Evolutionary conservation across 371 early-diverging fungal species (phyloP).

Genomic region (Apophysomyces trapeziformis): DNA sequence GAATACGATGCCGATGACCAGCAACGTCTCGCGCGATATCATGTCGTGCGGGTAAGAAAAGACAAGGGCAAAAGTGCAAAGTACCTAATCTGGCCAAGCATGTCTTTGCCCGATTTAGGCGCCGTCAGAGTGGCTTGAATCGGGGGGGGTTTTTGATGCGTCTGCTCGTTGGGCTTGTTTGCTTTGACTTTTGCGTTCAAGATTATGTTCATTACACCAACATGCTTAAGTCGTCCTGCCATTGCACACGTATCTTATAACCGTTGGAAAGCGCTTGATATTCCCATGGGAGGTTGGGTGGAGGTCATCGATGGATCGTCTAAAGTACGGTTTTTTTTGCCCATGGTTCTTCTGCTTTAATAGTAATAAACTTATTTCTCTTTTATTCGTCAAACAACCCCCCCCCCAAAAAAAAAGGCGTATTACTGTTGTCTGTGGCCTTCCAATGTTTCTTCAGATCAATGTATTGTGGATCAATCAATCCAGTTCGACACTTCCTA

Average conservation of each 20-base stretch:
- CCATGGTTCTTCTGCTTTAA: not conserved
- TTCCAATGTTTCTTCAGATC: conserved; percentile 20
- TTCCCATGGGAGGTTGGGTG: conserved; percentile 30
- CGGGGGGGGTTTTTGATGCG: not conserved
- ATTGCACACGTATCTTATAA: conserved; percentile 29
- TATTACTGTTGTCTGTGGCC: conserved; percentile 44
- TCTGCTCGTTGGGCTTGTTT: not conserved
- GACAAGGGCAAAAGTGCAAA: not conserved
- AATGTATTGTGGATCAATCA: conserved; percentile 19
- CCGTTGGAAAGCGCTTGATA: conserved; percentile 13
- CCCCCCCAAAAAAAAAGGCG: conserved; percentile 1
- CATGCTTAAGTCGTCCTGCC: conserved; percentile 22
- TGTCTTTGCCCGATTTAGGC: not conserved
- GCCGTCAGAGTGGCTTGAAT: not conserved
- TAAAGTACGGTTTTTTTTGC: conserved; percentile 1
- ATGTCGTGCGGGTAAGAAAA: conserved; percentile 21
- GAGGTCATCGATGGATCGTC: conserved; percentile 18
- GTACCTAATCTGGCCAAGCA: no score
- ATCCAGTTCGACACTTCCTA: conserved; percentile 6
- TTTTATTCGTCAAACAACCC: no score
- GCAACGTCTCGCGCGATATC: conserved; percentile 56
- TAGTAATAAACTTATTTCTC: not conserved
- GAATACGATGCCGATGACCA: conserved; percentile 86
- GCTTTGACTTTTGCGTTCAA: not conserved
- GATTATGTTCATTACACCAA: conserved; percentile 4